A percentile compares a stretch with the other conserved stretches of the same genome.
phyloP scores from a whole-genome alignment of 208 protist genomes.

The Leishmania gerbilli region DNA sequence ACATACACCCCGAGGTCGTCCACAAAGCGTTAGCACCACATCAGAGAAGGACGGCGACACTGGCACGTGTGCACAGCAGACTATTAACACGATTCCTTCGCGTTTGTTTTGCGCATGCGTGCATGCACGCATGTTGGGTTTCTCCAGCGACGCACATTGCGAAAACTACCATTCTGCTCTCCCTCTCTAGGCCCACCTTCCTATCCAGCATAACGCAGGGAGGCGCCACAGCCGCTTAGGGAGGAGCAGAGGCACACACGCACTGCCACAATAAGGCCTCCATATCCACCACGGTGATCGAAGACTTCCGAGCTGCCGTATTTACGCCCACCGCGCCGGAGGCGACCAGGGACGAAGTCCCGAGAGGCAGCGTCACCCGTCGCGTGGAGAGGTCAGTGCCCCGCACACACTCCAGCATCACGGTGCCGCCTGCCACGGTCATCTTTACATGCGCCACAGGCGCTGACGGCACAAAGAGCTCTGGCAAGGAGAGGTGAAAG shows the following conservation, averaged over 20 bases:
- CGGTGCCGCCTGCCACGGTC: constrained; percentile 36
- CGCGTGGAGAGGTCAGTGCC: constrained; percentile 32
- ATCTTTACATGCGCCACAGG: constrained; percentile 38
- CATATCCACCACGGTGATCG: constrained; percentile 41
- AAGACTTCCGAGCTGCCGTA: neutral
- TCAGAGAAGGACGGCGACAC: neutral
- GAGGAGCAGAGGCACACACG: neutral
- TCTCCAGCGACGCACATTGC: too few relatives aligned
- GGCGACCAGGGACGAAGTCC: constrained; percentile 6
- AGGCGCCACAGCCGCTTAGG: neutral
- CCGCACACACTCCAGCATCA: constrained; percentile 49
- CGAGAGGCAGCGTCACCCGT: constrained; percentile 21
- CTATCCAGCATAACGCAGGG: neutral
- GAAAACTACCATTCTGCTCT: neutral
- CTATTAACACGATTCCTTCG: neutral
- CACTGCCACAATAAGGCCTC: constrained; percentile 51
- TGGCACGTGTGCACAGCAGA: neutral
- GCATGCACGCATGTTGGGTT: neutral
- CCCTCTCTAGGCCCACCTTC: neutral
- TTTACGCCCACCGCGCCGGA: neutral
- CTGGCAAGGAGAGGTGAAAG: constrained; percentile 33
- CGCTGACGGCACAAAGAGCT: constrained; percentile 2
- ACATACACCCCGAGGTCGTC: neutral
- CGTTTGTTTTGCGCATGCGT: neutral
- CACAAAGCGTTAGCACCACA: neutral